Evolutionary conservation across 768 basidiomycete species (phyloP).

Genomic region (Leccinum barrowsii): DNA sequence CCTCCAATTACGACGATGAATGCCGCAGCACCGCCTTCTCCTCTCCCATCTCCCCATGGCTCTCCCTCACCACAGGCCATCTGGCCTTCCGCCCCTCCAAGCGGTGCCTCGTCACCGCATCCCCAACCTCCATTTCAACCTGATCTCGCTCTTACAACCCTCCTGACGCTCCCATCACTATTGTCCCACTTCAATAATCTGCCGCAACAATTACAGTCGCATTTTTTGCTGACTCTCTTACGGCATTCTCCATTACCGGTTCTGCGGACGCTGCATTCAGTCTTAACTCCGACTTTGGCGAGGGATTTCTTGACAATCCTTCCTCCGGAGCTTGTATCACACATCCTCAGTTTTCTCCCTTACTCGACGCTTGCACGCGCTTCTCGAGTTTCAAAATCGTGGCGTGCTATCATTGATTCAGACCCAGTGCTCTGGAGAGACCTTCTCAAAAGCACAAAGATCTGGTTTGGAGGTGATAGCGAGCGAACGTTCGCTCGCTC

Average conservation of each 20-base stretch:
- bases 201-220: conserved; percentile 83
- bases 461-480: conserved; percentile 87
- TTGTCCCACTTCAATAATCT: conserved; percentile 77
- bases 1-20: conserved; percentile 63
- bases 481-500: conserved; percentile 78
- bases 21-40: conserved; percentile 78
- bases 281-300: conserved; percentile 85
- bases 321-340: conserved; percentile 89
- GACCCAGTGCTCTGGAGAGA: conserved; percentile 90
- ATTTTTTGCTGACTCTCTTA: conserved; percentile 88
- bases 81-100: conserved; percentile 82
- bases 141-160: conserved; percentile 75
- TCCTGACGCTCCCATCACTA: conserved; percentile 82
- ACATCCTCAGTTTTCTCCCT: conserved; percentile 81
- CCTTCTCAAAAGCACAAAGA: conserved; percentile 73
- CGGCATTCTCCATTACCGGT: conserved; percentile 91
- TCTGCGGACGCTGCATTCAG: conserved; percentile 82
- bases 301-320: conserved; percentile 92
- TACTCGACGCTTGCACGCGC: conserved; percentile 81
- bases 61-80: conserved; percentile 73
- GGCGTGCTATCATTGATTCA: conserved; percentile 89
- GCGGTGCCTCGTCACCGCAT: conserved; percentile 67
- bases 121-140: conserved; percentile 74
- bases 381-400: conserved; percentile 83
- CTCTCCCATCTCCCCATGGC: conserved; percentile 80